Evolutionary conservation across 192 early-diverging fungal genomes (phyloP).

Genomic region (Backusella tarrabulga): DNA sequence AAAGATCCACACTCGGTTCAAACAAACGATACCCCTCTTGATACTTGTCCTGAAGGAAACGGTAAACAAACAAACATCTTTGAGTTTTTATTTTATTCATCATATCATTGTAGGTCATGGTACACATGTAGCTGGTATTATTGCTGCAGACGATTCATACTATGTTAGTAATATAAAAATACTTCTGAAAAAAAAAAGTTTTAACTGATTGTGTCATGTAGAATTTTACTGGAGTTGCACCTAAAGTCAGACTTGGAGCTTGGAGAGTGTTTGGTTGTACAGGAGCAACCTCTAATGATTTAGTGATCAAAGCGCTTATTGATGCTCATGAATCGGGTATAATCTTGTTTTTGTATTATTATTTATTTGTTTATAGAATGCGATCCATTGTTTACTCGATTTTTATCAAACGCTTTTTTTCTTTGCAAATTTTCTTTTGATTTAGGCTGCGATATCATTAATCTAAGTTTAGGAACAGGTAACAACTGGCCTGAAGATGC

Average conservation of each 20-base stretch:
- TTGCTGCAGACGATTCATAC: constrained; percentile 45
- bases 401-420: not conserved
- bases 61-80: not conserved
- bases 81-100: too few relatives aligned
- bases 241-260: constrained; percentile 66
- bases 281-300: constrained; percentile 62
- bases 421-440: not conserved
- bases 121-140: constrained; percentile 66
- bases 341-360: not conserved
- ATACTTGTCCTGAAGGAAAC: constrained; percentile 40
- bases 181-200: not conserved
- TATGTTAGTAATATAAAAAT: constrained; percentile 29
- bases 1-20: constrained; percentile 8
- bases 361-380: not conserved
- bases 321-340: constrained; percentile 59
- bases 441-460: constrained; percentile 74
- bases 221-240: constrained; percentile 65
- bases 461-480: constrained; percentile 77
- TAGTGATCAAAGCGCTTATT: constrained; percentile 77
- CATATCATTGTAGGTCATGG: constrained; percentile 52
- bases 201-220: not conserved
- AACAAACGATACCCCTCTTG: constrained; percentile 43
- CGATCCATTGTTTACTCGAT: not conserved
- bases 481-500: constrained; percentile 62
- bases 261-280: constrained; percentile 86